A percentile compares a stretch with the other conserved stretches of the same genome.
phyloP scores from a whole-genome alignment of 306 rosid genomes.

The Senna siamea region DNA sequence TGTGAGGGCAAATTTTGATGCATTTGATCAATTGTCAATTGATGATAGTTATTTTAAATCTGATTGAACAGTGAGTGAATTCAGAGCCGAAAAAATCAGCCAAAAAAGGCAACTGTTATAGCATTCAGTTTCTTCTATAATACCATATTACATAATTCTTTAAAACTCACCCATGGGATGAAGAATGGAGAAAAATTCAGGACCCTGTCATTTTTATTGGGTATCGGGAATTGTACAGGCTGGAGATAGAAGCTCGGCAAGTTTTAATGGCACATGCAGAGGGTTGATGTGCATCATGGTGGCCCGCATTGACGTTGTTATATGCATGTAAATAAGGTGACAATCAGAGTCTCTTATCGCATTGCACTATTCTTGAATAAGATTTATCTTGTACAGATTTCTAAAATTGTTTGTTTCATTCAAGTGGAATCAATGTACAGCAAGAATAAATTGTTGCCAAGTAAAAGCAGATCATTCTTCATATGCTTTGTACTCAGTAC shows the following conservation, averaged over 20 bases:
- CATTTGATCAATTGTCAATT: constrained; percentile 81
- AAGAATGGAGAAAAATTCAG: constrained; percentile 26
- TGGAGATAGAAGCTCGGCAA: constrained; percentile 39
- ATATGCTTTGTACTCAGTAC: neutral
- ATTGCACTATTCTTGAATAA: constrained; percentile 44
- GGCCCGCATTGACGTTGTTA: constrained; percentile 21
- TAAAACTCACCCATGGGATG: constrained; percentile 14
- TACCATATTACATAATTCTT: constrained; percentile 37
- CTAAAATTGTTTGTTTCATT: neutral
- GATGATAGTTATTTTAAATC: constrained; percentile 79
- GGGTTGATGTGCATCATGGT: constrained; percentile 35
- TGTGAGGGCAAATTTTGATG: constrained; percentile 89
- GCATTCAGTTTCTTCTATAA: constrained; percentile 34
- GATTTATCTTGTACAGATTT: constrained; percentile 44
- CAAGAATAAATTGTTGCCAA: constrained; percentile 16
- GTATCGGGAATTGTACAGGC: constrained; percentile 62
- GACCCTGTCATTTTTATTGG: constrained; percentile 45
- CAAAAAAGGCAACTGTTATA: neutral
- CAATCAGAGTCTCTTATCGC: constrained; percentile 17
- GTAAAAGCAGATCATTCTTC: constrained; percentile 15
- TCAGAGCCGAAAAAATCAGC: neutral
- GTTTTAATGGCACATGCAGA: neutral
- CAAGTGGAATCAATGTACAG: constrained; percentile 31
- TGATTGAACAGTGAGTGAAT: constrained; percentile 41
- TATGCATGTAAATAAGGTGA: constrained; percentile 35